These are phyloP conservation scores for Erythrophleum ivorense DNA, from an alignment of 331 rosid species.

Conservation along the genomic window DNA sequence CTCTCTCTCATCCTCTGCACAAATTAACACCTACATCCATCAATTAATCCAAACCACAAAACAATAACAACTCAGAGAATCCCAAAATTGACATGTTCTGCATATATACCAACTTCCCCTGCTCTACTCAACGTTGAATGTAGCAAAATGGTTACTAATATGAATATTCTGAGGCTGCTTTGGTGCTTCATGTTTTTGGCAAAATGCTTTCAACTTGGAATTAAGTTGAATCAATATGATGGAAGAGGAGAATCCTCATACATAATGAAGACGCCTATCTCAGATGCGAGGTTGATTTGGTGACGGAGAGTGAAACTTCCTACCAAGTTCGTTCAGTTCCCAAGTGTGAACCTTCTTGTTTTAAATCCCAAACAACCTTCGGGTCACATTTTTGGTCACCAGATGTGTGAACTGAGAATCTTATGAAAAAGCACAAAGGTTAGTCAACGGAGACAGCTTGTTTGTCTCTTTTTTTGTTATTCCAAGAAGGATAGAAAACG, in stretches of 20 bases:
- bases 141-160: slow-evolving; percentile 30
- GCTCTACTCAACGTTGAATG: slow-evolving; percentile 43
- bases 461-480: too few species aligned
- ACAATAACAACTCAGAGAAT: not conserved
- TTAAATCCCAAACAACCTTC: too few species aligned
- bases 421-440: too few species aligned
- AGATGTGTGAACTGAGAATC: too few species aligned
- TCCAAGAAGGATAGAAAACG: too few species aligned
- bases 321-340: too few species aligned
- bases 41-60: not conserved
- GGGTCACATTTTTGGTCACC: too few species aligned
- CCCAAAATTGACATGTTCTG: not conserved
- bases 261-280: not conserved
- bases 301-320: too few species aligned
- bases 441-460: too few species aligned
- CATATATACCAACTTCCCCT: slow-evolving; percentile 64
- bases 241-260: not conserved
- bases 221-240: too few species aligned
- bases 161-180: slow-evolving; percentile 3
- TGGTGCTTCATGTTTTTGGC: slow-evolving; percentile 39
- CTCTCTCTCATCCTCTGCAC: slow-evolving; percentile 67
- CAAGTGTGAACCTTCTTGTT: too few species aligned
- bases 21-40: not conserved
- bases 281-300: not conserved
- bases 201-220: not conserved